Base-by-base conservation (phyloP, 176 grass and related monocot genomes). In the Tillandsia leiboldiana region DNA sequence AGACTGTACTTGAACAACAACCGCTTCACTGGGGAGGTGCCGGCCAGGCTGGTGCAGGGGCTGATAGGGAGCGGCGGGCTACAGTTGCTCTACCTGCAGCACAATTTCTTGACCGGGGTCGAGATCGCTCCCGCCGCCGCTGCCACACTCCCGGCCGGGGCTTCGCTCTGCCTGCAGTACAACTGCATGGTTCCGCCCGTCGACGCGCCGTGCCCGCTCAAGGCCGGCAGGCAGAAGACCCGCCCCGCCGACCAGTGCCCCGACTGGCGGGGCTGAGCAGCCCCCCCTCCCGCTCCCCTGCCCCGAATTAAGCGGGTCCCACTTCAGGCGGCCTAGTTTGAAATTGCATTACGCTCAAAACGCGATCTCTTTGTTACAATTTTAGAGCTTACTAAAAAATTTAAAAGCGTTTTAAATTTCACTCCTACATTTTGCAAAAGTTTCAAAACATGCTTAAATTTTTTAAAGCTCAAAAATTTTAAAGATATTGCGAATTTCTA, bases 1-100 rank as follows among this genome's bases (percentile, higher is more conserved):
- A 83, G 87, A 76, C 92, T 96, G 20, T 96, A 92, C 78, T 82
- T 96, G 17, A 89, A 96, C 83, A 96, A 96, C 79, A 96, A 96
- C 81, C 73, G 92, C 76, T 96, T 96, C 81, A 87, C 86, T 51
- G 92, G 92, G 51, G 88, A 92, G 29, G 92, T 96, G 11, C 92
- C 92, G 14, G 71, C 83, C 51, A 63, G 86, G 67, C 73, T 96
- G 56, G 88, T 96, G 72, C 88, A 92, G 73, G 86, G 87, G 76
- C 86, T 96, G 17, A 85, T 96, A 1, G 86, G 86, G 50, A 71
- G 66, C 75, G 83, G 84, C 13, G 78, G 88, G 2, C 70, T 96
- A 70, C 86, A 92, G 81, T 63, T 96, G 77, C 79, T 96, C 7
- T 96, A 96, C 80, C 75, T 96, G 81, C 92, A 96, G 76, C 92